Conservation (phyloP, 768 basidiomycete genomes). For the Antrodiella citrinella region DNA sequence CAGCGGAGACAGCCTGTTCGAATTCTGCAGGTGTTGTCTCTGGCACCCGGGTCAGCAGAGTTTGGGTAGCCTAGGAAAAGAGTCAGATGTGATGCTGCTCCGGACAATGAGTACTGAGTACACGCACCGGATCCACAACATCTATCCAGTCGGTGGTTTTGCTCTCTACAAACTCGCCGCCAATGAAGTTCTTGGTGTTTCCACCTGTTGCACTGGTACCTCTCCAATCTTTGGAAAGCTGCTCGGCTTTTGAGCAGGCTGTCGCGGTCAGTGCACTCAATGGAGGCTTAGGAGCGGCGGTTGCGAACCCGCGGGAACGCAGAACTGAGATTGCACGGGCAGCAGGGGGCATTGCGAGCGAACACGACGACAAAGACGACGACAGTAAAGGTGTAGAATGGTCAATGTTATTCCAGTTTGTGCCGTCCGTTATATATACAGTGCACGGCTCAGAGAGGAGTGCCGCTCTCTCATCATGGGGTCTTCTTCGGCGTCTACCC, state of each 20-base stretch:
- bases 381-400: background rate
- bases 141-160: constrained; percentile 75
- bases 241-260: constrained; percentile 57
- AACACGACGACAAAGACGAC: background rate
- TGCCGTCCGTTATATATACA: too few species aligned
- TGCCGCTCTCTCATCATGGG: too few species aligned
- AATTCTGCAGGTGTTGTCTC: constrained; percentile 82
- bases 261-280: constrained; percentile 41
- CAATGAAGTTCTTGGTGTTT: constrained; percentile 87
- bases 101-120: background rate
- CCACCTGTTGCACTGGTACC: constrained; percentile 84
- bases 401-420: background rate
- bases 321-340: background rate
- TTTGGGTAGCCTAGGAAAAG: constrained; percentile 71
- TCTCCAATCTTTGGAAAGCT: constrained; percentile 69
- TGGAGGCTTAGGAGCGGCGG: constrained; percentile 20
- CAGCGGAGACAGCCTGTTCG: constrained; percentile 73
- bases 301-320: constrained; percentile 18
- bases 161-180: constrained; percentile 84
- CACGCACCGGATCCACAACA: constrained; percentile 78
- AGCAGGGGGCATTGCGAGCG: background rate
- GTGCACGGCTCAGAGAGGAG: too few species aligned
- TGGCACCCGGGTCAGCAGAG: constrained; percentile 80
- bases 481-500: too few species aligned
- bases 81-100: background rate